phyloP scores from a whole-genome alignment of 805 yeast species.

The Kazachstania viticola region DNA sequence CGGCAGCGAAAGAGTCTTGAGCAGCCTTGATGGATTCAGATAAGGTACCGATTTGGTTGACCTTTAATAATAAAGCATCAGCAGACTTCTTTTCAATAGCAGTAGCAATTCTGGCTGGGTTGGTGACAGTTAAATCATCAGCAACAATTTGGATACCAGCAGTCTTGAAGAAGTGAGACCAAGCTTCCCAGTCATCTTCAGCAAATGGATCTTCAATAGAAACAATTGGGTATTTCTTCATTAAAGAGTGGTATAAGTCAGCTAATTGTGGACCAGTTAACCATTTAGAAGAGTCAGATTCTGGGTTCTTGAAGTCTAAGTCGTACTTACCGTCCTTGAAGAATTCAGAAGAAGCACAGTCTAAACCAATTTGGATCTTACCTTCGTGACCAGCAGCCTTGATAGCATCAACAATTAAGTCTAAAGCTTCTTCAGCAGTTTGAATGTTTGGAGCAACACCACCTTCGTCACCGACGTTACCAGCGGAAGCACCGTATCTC shows the following conservation, averaged over 20 bases:
- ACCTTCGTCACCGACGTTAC: conserved; percentile 99
- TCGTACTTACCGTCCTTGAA: conserved; percentile 95
- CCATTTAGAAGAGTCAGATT: conserved; percentile 85
- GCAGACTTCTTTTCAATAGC: conserved; percentile 97
- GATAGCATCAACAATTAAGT: conserved; percentile 83
- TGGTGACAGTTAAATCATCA: conserved; percentile 98
- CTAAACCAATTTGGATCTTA: conserved; percentile 82
- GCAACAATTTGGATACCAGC: conserved; percentile 84
- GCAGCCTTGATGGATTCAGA: conserved; percentile 97
- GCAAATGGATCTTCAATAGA: conserved; percentile 98
- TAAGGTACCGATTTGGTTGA: conserved; percentile 96
- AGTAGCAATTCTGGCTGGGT: conserved; percentile 86
- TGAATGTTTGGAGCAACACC: conserved; percentile 98
- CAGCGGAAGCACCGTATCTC: conserved; percentile 95
- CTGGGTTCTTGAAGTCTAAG: conserved; percentile 96
- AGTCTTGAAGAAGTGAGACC: conserved; percentile 76
- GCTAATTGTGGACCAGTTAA: conserved; percentile 82
- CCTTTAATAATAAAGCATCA: conserved; percentile 89
- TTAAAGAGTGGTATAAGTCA: conserved; percentile 65
- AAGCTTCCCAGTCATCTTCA: conserved; percentile 99
- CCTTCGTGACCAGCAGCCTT: conserved; percentile 93
- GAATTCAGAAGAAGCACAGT: conserved; percentile 96
- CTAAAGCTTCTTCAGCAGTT: conserved; percentile 94
- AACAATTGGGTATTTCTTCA: conserved; percentile 91
- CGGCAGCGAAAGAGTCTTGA: conserved; percentile 84